Conservation (phyloP, 177 flowering plant species). For the Vitis hybrid region DNA sequence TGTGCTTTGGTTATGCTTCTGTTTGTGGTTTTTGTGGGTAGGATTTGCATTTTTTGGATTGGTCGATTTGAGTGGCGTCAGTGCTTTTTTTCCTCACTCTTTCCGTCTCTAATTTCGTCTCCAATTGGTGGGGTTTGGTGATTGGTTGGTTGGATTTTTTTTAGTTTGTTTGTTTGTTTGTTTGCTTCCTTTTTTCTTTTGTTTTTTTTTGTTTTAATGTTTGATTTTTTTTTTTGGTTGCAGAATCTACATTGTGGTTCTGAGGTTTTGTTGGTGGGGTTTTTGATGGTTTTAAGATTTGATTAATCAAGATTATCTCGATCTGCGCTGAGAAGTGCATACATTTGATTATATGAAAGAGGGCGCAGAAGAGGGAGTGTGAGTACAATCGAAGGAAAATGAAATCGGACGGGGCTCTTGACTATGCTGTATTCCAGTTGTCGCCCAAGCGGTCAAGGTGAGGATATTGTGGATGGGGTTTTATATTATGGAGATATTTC, state of each 20-base stretch:
- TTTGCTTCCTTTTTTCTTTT: background rate
- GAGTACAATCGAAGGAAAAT: slow-evolving; percentile 27
- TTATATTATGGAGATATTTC: background rate
- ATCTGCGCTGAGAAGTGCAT: slow-evolving; percentile 8
- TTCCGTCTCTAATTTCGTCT: background rate
- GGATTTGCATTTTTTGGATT: too few relatives aligned
- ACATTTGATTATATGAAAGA: slow-evolving; percentile 17
- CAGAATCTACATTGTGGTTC: slow-evolving; percentile 12
- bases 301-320: slow-evolving; percentile 12
- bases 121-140: too few relatives aligned
- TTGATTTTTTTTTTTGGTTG: background rate
- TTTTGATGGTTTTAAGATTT: slow-evolving; percentile 10
- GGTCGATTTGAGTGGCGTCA: too few relatives aligned
- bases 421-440: slow-evolving; percentile 83
- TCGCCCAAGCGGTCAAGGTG: slow-evolving; percentile 83
- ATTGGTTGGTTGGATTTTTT: background rate
- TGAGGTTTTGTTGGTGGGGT: background rate
- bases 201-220: background rate
- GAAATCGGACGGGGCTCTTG: slow-evolving; percentile 69
- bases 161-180: background rate
- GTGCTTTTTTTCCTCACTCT: background rate
- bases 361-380: slow-evolving; percentile 14
- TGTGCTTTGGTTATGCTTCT: background rate
- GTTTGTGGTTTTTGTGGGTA: too few relatives aligned
- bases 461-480: slow-evolving; percentile 16